These are phyloP conservation scores for Ophiosphaerella narmari DNA, from an alignment of 2,329 filamentous ascomycete genomes.

Conservation along the genomic window DNA sequence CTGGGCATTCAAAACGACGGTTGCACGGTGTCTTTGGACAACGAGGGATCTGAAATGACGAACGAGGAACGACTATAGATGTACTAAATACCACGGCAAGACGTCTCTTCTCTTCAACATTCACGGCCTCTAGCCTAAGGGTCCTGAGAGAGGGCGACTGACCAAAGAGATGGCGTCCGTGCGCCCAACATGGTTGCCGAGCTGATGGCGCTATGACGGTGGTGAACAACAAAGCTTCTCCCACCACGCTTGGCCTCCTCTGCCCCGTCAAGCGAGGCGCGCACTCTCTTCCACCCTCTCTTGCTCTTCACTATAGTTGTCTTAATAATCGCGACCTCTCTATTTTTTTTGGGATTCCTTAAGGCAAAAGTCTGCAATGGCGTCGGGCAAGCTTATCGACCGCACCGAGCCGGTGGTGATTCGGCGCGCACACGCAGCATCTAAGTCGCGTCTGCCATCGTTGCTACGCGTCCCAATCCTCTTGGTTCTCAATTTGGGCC, in stretches of 20 bases:
- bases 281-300: conserved; percentile 14
- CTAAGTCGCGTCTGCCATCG: conserved; percentile 40
- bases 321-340: not conserved
- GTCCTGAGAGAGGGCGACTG: too few relatives aligned
- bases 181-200: too few relatives aligned
- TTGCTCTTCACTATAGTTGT: conserved; percentile 3
- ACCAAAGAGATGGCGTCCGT: too few relatives aligned
- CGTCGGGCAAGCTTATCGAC: conserved; percentile 27
- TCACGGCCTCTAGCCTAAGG: not conserved
- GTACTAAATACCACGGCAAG: conserved; percentile 8
- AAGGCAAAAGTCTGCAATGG: conserved; percentile 22
- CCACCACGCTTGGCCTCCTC: not conserved
- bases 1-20: conserved; percentile 4
- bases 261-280: conserved; percentile 15
- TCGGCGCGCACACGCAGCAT: conserved; percentile 25
- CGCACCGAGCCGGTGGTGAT: conserved; percentile 35
- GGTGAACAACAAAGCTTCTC: conserved; percentile 2
- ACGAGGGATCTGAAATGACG: conserved; percentile 1
- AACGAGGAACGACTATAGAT: conserved; percentile 9
- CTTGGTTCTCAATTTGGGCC: conserved; percentile 60
- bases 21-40: conserved; percentile 2
- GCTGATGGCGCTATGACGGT: conserved; percentile 1
- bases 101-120: conserved; percentile 4
- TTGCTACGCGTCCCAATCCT: conserved; percentile 49
- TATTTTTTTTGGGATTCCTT: conserved; percentile 1